These are phyloP conservation scores for Amanita molliuscula DNA, from an alignment of 768 basidiomycete genomes.

Conservation along the genomic window DNA sequence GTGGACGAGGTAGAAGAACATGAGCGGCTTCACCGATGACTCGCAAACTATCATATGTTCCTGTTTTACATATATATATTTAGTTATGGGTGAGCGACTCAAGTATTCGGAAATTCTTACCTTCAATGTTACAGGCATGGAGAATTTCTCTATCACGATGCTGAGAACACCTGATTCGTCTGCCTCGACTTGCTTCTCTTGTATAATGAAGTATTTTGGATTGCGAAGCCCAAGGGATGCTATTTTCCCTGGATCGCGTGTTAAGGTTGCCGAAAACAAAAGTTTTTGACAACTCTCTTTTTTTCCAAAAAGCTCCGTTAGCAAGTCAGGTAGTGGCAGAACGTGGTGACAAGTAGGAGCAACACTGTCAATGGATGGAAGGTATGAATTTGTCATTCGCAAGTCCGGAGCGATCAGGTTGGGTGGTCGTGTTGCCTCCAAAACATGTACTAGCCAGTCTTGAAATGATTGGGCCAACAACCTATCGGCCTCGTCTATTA, in stretches of 20 bases:
- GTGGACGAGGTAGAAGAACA: constrained; percentile 82
- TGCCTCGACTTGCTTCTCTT: constrained; percentile 30
- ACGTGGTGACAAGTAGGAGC: constrained; percentile 49
- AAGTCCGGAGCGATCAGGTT: neutral
- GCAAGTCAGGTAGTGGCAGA: constrained; percentile 26
- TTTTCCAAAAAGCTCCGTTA: constrained; percentile 45
- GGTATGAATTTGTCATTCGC: neutral
- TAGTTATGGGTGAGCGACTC: neutral
- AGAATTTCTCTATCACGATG: constrained; percentile 64
- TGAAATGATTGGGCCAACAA: constrained; percentile 93
- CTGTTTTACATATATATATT: constrained; percentile 23
- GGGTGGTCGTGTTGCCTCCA: constrained; percentile 53
- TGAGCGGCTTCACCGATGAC: constrained; percentile 73
- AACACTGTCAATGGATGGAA: constrained; percentile 39
- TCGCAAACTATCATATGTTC: constrained; percentile 84
- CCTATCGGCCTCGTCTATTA: constrained; percentile 98
- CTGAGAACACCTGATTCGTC: constrained; percentile 32
- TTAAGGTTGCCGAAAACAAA: constrained; percentile 92
- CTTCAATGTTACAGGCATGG: constrained; percentile 69
- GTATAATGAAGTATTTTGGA: constrained; percentile 86
- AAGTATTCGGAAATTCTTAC: constrained; percentile 27
- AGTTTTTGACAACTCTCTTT: constrained; percentile 79
- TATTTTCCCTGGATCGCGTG: constrained; percentile 89
- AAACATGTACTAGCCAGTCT: constrained; percentile 82
- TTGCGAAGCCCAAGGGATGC: constrained; percentile 67